phyloP scores from a whole-genome alignment of 352 stramenopile species.

The Saprolegnia diclina region DNA sequence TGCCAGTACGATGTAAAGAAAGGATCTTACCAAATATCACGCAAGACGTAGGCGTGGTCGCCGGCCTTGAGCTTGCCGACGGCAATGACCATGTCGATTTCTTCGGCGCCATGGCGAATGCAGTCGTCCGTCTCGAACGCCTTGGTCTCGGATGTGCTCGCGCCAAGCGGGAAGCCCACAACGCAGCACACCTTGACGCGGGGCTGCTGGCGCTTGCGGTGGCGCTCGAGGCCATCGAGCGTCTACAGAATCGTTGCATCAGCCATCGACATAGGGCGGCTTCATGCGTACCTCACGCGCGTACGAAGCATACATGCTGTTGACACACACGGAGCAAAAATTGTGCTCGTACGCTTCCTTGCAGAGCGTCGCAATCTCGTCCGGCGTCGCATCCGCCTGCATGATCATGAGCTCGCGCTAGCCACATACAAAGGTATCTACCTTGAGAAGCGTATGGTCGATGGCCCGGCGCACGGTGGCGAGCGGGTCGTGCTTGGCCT shows the following conservation, averaged over 20 bases:
- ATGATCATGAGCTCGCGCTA: background rate
- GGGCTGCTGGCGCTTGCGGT: slow-evolving; percentile 29
- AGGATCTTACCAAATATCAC: slow-evolving; percentile 49
- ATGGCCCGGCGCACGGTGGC: slow-evolving; percentile 32
- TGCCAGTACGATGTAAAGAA: background rate
- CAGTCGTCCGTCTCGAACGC: slow-evolving; percentile 63
- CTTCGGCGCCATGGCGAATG: slow-evolving; percentile 62
- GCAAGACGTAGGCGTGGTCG: slow-evolving; percentile 67
- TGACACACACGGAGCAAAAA: slow-evolving; percentile 81
- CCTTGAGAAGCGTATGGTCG: slow-evolving; percentile 81
- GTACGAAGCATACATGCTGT: slow-evolving; percentile 58
- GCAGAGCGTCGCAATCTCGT: slow-evolving; percentile 62
- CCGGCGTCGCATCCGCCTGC: slow-evolving; percentile 51
- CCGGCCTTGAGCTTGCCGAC: slow-evolving; percentile 53
- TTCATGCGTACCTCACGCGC: slow-evolving; percentile 44
- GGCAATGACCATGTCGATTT: slow-evolving; percentile 88
- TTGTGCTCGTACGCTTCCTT: slow-evolving; percentile 55
- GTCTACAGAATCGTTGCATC: background rate
- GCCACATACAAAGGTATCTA: no score
- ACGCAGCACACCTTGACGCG: slow-evolving; percentile 78
- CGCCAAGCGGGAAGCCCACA: slow-evolving; percentile 75
- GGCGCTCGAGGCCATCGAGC: slow-evolving; percentile 19
- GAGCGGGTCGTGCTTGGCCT: background rate
- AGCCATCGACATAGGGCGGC: background rate
- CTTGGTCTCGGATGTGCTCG: slow-evolving; percentile 51